Evolutionary conservation across 352 stramenopile genomes (phyloP).

Genomic region (Hyphochytrium catenoides): DNA sequence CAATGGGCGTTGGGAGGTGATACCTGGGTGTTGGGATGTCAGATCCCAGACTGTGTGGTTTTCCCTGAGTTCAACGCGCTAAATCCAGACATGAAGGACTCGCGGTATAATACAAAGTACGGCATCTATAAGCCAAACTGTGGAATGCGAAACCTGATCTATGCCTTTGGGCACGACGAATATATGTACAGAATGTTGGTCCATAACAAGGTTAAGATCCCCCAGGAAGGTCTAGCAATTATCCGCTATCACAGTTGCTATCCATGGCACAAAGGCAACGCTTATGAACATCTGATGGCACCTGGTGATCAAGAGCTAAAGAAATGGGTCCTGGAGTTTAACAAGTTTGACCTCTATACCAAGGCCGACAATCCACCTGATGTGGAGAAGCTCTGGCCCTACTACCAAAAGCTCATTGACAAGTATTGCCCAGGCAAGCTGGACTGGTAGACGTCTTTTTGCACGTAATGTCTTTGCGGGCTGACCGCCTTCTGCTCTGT

Average conservation of each 20-base stretch:
- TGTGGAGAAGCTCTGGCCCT: constrained; percentile 62
- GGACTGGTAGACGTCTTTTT: constrained; percentile 20
- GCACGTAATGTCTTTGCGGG: neutral
- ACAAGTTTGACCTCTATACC: constrained; percentile 82
- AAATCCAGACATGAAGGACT: constrained; percentile 68
- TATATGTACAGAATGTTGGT: constrained; percentile 82
- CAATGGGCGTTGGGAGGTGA: constrained; percentile 79
- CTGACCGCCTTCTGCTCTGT: no score
- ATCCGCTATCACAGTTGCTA: constrained; percentile 81
- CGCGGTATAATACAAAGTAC: constrained; percentile 45
- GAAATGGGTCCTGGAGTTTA: constrained; percentile 76
- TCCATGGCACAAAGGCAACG: constrained; percentile 74
- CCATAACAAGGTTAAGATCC: constrained; percentile 61
- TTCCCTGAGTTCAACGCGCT: constrained; percentile 67
- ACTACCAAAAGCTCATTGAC: constrained; percentile 70
- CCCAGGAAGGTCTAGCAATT: constrained; percentile 68
- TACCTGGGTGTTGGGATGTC: constrained; percentile 71
- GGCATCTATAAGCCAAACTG: constrained; percentile 70
- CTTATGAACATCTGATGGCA: constrained; percentile 65
- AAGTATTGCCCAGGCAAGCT: constrained; percentile 62
- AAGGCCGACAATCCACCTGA: constrained; percentile 53
- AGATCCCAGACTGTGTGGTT: constrained; percentile 58
- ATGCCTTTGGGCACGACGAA: constrained; percentile 75
- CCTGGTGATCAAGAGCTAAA: constrained; percentile 52
- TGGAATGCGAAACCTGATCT: constrained; percentile 62